Base-by-base conservation (phyloP, 2,329 filamentous ascomycete species). In the Pseudogymnoascus sp. region DNA sequence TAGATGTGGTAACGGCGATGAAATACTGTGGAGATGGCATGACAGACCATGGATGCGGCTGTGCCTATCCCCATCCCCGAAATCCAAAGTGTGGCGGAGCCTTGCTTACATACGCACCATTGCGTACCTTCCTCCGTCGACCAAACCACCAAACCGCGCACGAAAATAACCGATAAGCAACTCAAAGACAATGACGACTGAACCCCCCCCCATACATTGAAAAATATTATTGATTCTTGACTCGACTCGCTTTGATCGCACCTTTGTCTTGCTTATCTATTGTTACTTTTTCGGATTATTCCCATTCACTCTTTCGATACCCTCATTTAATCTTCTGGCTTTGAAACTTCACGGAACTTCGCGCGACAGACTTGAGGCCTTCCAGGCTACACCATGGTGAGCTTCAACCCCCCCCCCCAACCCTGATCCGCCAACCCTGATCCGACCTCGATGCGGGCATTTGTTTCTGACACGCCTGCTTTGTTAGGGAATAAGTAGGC, bases 401-500 rank as follows among this genome's bases (percentile, higher is more conserved):
- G 49, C 33, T 21, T 33, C 16, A 2, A 1, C 19, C n/a, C 49
- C 49, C 45, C 49, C 45, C 6, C 31, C n/a, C n/a, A n/a, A 14
- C n/a, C 12, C 23, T 29, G 29, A 55, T 33, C n/a, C 45, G n/a
- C n/a, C n/a, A n/a, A 14, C n/a, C 12, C 23, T 29, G 29, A 55
- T 33, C n/a, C 45, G n/a, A n/a, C n/a, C 49, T 55, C 49, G 11
- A 55, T 55, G 49, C 6, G 49, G 6, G 16, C 49, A 33, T 19
- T 55, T 14, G n/a, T 55, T 55, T 55, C 49, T 55, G 29, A 55
- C 49, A 55, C 49, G 6, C 11, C 29, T 33, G 29, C 33, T 55
- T 55, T 33, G n/a, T 33, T 65, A 73, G 72, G 72, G 70, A 65
- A 72, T 73, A 60, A 74, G 71, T 67, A 68, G 70, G 61, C 68